Base-by-base conservation (phyloP, 2,329 filamentous ascomycete genomes). In the Beauveria caledonica region DNA sequence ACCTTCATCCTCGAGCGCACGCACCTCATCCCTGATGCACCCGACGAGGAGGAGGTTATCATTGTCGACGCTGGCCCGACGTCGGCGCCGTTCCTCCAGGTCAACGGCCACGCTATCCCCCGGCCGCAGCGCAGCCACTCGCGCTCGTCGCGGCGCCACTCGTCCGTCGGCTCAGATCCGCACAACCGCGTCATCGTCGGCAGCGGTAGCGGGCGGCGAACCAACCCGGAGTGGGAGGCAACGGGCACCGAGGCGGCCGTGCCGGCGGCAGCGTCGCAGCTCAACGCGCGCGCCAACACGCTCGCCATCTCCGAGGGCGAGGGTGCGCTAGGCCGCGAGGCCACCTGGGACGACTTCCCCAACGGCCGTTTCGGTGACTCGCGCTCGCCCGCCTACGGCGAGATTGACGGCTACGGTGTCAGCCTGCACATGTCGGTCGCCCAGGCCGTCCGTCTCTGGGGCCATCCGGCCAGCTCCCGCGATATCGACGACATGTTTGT, bases 361-460 rank as follows among this genome's bases (percentile, higher is more conserved):
- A 97, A 97, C 77, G 94, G 93, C 29, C 85, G 93, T 60, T 97
- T 93, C 86, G 93, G 93, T 70, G 93, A 97, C 69, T 90, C 92
- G 5, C 85, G 93, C 57, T 96, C 92, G 3, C 92, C 92, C 1
- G 93, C 93, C 0, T 97, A 96, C 70, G 93, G 93, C 68, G 92
- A 97, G 73, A 97, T 97, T 62, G 92, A 97, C 70, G 93, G 93
- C n/a, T 97, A 97, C 71, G 94, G 94, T 11, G 92, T 95, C n/a
- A 94, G 88, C 60, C 79, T 99, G 44, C 94, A 97, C 76, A 90
- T 97, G 70, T 90, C 89, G 0, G 85, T 90, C n/a, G 82, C 86
- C 2, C 86, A 92, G 69, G 94, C 94, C 13, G 83, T 93, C 65
- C 82, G 84, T 65, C 80, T 96, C 36, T 99, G 94, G 94, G 91